Percentiles rank a stretch among this genome's conserved stretches.
Conservation (phyloP, 371 early-diverging fungal species). For the Funneliformis caledonium region DNA sequence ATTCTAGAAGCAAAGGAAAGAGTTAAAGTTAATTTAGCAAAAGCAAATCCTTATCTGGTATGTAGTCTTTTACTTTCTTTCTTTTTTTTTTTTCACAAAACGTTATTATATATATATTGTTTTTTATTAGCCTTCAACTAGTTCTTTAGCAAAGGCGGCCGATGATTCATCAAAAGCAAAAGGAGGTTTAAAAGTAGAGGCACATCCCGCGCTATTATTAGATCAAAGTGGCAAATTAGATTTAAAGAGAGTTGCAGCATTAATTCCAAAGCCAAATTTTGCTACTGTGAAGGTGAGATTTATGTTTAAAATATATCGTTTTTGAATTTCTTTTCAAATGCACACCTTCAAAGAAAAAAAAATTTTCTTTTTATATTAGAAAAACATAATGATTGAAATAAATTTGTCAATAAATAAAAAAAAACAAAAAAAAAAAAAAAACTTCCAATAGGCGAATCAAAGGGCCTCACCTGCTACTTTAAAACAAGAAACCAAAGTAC, state of each 20-base stretch:
- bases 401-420: not conserved
- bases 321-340: slow-evolving; percentile 29
- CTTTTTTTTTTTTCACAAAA: not conserved
- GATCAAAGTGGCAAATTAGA: slow-evolving; percentile 41
- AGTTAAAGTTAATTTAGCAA: slow-evolving; percentile 35
- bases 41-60: slow-evolving; percentile 31
- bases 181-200: slow-evolving; percentile 44
- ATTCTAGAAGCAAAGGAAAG: slow-evolving; percentile 58
- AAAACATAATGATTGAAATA: slow-evolving; percentile 27
- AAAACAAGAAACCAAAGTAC: slow-evolving; percentile 55
- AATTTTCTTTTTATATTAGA: slow-evolving; percentile 6
- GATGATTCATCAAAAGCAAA: slow-evolving; percentile 46
- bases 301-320: not conserved
- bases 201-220: slow-evolving; percentile 40
- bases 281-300: slow-evolving; percentile 54
- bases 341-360: slow-evolving; percentile 14
- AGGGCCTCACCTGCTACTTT: slow-evolving; percentile 44
- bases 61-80: slow-evolving; percentile 21
- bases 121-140: slow-evolving; percentile 34
- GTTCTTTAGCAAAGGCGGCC: slow-evolving; percentile 28
- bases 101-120: not conserved
- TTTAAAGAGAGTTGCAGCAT: slow-evolving; percentile 36
- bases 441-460: slow-evolving; percentile 50
- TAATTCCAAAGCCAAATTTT: slow-evolving; percentile 60
- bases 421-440: not conserved